phyloP scores from a whole-genome alignment of 129 eudicot genomes.

The Flaveria brownii region DNA sequence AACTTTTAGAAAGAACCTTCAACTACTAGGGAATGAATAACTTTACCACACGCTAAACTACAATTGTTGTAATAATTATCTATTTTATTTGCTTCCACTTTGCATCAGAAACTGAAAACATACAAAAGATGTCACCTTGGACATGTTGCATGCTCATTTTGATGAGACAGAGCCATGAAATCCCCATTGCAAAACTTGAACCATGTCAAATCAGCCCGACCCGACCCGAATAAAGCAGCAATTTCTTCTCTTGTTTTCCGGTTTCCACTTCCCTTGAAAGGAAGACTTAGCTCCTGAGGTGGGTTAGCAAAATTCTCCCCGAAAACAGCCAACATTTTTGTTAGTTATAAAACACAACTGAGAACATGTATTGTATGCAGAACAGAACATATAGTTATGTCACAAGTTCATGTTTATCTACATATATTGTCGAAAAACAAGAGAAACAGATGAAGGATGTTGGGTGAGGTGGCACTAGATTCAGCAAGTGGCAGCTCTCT shows the following conservation, averaged over 20 bases:
- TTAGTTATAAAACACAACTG: neutral
- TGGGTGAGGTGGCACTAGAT: conserved; percentile 34
- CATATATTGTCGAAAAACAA: conserved; percentile 20
- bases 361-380: neutral
- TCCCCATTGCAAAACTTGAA: conserved; percentile 44
- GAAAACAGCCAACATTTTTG: conserved; percentile 53
- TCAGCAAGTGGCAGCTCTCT: conserved; percentile 39
- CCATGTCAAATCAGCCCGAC: conserved; percentile 37
- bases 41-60: too few species aligned
- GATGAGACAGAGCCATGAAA: conserved; percentile 55
- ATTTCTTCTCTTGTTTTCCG: conserved; percentile 34
- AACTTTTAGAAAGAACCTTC: too few species aligned
- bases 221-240: conserved; percentile 31
- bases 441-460: conserved; percentile 18
- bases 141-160: conserved; percentile 38
- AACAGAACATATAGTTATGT: neutral
- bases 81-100: too few species aligned
- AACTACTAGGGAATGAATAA: too few species aligned
- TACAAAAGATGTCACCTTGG: conserved; percentile 25
- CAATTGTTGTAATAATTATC: too few species aligned
- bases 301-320: conserved; percentile 39
- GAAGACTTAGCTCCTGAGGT: conserved; percentile 49
- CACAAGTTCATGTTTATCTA: conserved; percentile 27
- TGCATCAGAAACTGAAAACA: too few species aligned
- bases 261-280: conserved; percentile 27